Percentiles rank a stretch among this genome's conserved stretches.
These are phyloP conservation scores for Peronospora destructor DNA, from an alignment of 352 stramenopile genomes.

Conservation along the genomic window DNA sequence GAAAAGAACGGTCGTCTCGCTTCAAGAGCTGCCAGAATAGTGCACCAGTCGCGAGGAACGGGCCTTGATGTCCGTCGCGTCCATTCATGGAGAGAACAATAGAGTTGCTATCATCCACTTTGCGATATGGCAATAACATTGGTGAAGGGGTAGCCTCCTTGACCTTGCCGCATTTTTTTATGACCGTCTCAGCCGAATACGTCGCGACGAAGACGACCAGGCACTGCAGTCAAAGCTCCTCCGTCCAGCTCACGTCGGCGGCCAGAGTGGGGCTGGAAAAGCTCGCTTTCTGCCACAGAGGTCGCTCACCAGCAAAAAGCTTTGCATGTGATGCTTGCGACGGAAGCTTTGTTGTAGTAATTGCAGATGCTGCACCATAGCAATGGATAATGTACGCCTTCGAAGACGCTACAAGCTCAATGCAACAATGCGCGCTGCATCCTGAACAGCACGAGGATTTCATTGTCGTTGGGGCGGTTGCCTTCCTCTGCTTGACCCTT, in stretches of 20 bases:
- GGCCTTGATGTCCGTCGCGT: constrained; percentile 28
- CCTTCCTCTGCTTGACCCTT: constrained; percentile 34
- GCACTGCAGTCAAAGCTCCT: constrained; percentile 52
- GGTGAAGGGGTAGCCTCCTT: constrained; percentile 56
- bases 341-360: constrained; percentile 49
- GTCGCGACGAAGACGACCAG: constrained; percentile 65
- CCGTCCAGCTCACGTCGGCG: constrained; percentile 46
- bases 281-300: constrained; percentile 41
- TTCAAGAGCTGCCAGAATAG: constrained; percentile 65
- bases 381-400: too few species aligned
- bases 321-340: constrained; percentile 26
- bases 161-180: constrained; percentile 60
- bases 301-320: constrained; percentile 39
- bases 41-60: constrained; percentile 43
- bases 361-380: too few species aligned
- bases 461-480: constrained; percentile 43
- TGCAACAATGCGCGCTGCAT: constrained; percentile 56
- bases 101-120: too few species aligned
- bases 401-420: constrained; percentile 52
- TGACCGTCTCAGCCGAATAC: constrained; percentile 45
- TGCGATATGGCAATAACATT: too few species aligned
- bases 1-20: constrained; percentile 44
- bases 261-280: constrained; percentile 50
- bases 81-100: constrained; percentile 45
- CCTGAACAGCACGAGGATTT: constrained; percentile 56